Base-by-base conservation (phyloP, 805 yeast genomes). In the Teunomyces pallodes region DNA sequence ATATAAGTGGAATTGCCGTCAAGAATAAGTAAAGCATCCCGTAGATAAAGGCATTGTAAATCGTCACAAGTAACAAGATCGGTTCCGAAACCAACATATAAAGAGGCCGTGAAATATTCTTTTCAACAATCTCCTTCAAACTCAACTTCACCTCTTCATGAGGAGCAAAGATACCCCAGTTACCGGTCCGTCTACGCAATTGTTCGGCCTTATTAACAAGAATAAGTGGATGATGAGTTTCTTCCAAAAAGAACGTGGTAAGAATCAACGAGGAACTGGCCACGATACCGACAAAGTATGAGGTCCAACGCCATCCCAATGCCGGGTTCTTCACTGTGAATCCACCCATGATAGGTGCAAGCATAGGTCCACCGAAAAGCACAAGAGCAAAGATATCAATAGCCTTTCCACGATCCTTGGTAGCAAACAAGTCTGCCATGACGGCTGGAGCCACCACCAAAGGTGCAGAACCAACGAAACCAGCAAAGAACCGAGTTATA, bases 371-470 rank as follows among this genome's bases (percentile, higher is more conserved):
- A 55, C 72, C 74, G 49, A 87, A 86, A 31, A 89, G 88, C 41
- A 84, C 81, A 70, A 87, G 76, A 1, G 89, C 75, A 58, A 90
- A 90, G 13, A 85, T 53, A 8, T 84, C 73, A 56, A 89, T 74
- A 14, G 96, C 95, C 44, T 76, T 78, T 56, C 97, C 97, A 68
- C 97, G 80, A 20, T 74, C 61, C 32, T 64, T 64, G 49, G 82
- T 81, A 54, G 79, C 80, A 61, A 82, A 89, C 76, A 89, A 76
- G 65, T 90, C 97, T 6, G 95, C 87, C 72, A 89, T 84, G 0
- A 86, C 79, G 43, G 96, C 96, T 26, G 96, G 96, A 8, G 84
- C 90, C 36, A 88, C 89, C 26, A 87, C 92, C 59, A 90, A 66
- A 1, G 95, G 90, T 36, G 94, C 90, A 16, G 95, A 89, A 54